Base-by-base conservation (phyloP, 2,329 filamentous ascomycete genomes). In the Cryphonectria japonica region DNA sequence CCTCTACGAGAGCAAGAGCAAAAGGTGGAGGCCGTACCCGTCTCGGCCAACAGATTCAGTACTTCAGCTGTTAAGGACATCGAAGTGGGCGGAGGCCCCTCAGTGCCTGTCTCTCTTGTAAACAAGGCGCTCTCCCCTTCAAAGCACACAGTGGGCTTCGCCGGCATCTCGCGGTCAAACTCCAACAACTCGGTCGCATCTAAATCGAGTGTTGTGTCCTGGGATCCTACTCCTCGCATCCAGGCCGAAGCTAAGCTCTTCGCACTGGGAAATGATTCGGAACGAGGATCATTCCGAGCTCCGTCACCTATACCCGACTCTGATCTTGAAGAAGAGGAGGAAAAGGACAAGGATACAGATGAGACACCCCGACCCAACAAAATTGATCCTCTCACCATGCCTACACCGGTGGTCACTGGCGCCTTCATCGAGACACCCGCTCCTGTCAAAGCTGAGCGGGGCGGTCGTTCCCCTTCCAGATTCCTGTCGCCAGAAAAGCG, bases 391-490 rank as follows among this genome's bases (percentile, higher is more conserved):
- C 71, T 85, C 46, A 81, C 81, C 41, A 84, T 85, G 78, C 85
- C 86, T 8, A 89, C 87, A 3, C 87, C 87, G 2, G 83, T 79
- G 66, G 82, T 89, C 3, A 85, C 82, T 0, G 87, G 87, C 0
- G 87, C 87, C 2, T 89, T 85, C 71, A 82, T 89, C 13, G 86
- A 89, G 69, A 89, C 87, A 2, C 87, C 87, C 1, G 83, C 82
- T 9, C 86, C 85, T 5, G 76, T 81, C 59, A 84, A 81, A 74
- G 77, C 80, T 11, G 81, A 83, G 62, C 81, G 78, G 57, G 64
- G 67, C n/a, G 74, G 76, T 19, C 57, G 41, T 11, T 39, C 26
- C 26, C 50, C 32, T 37, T 66, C 63, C 32, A 72, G 65, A 61
- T 68, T 63, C 26, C 66, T 29, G 9, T 68, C 57, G 50, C 59